These are phyloP conservation scores for Nicotiana knightiana DNA, from an alignment of 257 asterid genomes.

Conservation along the genomic window DNA sequence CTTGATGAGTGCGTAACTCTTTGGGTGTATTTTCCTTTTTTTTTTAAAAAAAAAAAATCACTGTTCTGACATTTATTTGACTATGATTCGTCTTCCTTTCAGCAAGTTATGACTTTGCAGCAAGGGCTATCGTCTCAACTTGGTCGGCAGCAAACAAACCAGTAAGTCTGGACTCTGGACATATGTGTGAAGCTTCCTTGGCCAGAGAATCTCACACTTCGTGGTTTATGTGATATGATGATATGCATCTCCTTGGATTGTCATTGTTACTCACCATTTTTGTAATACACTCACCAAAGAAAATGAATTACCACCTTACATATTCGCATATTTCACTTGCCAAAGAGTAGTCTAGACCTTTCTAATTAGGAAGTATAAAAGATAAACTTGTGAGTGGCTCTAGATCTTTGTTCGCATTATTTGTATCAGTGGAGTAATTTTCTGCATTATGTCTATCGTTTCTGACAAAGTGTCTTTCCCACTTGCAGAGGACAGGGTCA, in stretches of 20 bases:
- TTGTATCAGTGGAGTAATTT: neutral
- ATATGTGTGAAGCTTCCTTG: neutral
- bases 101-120: constrained; percentile 39
- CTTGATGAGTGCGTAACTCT: neutral
- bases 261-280: neutral
- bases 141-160: constrained; percentile 33
- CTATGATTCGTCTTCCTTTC: constrained; percentile 7
- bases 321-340: neutral
- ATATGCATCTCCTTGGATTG: neutral
- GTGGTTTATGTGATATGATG: neutral
- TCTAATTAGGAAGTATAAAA: neutral
- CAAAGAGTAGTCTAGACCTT: neutral
- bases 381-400: neutral
- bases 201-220: neutral
- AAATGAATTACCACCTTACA: neutral
- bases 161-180: constrained; percentile 31
- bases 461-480: constrained; percentile 4
- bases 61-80: neutral
- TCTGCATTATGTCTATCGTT: neutral
- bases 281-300: neutral
- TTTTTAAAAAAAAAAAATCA: neutral
- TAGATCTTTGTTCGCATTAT: neutral
- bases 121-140: constrained; percentile 39
- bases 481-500: constrained; percentile 31
- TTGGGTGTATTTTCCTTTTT: neutral